Evolutionary conservation across 2,329 filamentous ascomycete genomes (phyloP).

Genomic region (Mycosphaerella sp.): DNA sequence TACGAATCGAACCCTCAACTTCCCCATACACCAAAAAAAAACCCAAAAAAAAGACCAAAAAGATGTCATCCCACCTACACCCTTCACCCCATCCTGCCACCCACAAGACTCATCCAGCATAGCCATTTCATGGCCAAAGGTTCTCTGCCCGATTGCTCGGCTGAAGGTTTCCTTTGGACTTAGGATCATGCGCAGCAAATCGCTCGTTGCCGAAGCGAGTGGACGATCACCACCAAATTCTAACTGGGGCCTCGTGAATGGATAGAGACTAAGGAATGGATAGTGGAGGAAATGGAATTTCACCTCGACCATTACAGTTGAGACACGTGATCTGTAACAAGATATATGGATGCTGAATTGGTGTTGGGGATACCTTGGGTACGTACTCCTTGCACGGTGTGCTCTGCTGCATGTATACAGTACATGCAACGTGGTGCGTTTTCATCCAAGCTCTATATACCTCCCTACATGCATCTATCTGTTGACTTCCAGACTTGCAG

Average conservation of each 20-base stretch:
- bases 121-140: conserved; percentile 50
- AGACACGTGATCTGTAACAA: too few relatives aligned
- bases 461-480: too few relatives aligned
- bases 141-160: conserved; percentile 55
- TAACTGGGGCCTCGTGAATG: conserved; percentile 46
- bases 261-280: conserved; percentile 20
- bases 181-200: conserved; percentile 44
- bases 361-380: too few relatives aligned
- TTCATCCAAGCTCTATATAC: too few relatives aligned
- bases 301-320: conserved; percentile 35
- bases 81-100: conserved; percentile 32
- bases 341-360: too few relatives aligned
- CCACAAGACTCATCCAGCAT: conserved; percentile 46
- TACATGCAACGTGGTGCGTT: too few relatives aligned
- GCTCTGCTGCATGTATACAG: too few relatives aligned
- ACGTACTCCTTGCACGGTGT: too few relatives aligned
- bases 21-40: background rate
- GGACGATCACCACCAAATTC: conserved; percentile 48
- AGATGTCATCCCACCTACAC: conserved; percentile 32
- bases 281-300: conserved; percentile 19
- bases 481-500: too few relatives aligned
- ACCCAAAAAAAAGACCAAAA: conserved; percentile 23
- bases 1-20: too few relatives aligned
- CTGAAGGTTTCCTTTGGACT: conserved; percentile 51
- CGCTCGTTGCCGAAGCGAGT: conserved; percentile 53